Evolutionary conservation across 441 rosid species (phyloP).

Genomic region (Sinapis alba): DNA sequence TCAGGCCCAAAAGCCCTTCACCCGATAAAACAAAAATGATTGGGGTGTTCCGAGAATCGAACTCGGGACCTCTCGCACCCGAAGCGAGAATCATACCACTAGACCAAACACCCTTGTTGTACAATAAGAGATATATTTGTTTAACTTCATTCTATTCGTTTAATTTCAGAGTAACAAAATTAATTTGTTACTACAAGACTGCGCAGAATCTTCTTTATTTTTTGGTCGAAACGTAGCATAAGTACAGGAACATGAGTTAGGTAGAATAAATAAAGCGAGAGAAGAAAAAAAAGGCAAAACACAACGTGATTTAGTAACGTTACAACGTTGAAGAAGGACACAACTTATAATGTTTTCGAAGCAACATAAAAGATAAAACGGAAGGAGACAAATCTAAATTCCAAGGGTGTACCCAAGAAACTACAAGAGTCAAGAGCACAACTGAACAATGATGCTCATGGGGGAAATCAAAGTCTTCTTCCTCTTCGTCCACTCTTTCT

Average conservation of each 20-base stretch:
- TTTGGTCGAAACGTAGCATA: too few species aligned
- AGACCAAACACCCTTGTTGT: constrained; percentile 56
- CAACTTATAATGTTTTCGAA: constrained; percentile 16
- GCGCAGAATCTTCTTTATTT: too few species aligned
- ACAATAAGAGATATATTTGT: too few species aligned
- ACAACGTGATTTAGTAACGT: background rate
- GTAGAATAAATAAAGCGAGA: too few species aligned
- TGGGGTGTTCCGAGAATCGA: constrained; percentile 75
- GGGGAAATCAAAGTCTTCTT: constrained; percentile 42
- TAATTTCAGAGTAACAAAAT: too few species aligned
- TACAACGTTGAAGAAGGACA: constrained; percentile 25
- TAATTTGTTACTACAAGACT: too few species aligned
- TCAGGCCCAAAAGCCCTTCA: background rate
- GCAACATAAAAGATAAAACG: constrained; percentile 18
- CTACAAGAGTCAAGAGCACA: constrained; percentile 4
- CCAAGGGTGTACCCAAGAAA: constrained; percentile 25
- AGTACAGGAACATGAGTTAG: too few species aligned
- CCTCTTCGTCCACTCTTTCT: constrained; percentile 45
- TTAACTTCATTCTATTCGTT: too few species aligned
- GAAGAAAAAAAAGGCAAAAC: background rate
- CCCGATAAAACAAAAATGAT: rapidly evolving
- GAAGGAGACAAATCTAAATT: constrained; percentile 19
- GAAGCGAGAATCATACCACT: constrained; percentile 70
- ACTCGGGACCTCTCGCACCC: constrained; percentile 80
- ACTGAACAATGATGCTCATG: constrained; percentile 5